These are phyloP conservation scores for Oryza coarctata DNA, from an alignment of 176 grass and related monocot genomes.

Conservation along the genomic window DNA sequence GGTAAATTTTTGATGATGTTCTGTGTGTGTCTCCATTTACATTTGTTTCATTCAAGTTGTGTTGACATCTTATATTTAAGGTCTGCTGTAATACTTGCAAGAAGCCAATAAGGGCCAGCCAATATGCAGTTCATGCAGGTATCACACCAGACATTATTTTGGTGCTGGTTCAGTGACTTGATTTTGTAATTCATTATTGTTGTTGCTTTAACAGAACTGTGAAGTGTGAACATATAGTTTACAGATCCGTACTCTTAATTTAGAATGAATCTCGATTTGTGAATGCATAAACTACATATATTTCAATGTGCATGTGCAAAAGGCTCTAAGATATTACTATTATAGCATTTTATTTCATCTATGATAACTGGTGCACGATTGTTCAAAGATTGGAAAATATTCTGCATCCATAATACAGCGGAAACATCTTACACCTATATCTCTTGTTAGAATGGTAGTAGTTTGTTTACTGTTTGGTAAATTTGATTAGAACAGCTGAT, in stretches of 20 bases:
- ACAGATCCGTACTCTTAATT: conserved; percentile 6
- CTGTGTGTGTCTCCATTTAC: conserved; percentile 28
- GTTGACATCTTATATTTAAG: conserved; percentile 56
- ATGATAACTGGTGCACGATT: not conserved
- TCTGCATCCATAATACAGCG: not conserved
- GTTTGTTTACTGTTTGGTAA: conserved; percentile 7
- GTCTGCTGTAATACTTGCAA: conserved; percentile 86
- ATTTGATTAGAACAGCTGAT: not conserved
- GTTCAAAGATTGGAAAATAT: not conserved
- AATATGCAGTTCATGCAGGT: conserved; percentile 96
- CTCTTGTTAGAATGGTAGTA: not conserved
- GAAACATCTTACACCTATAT: not conserved
- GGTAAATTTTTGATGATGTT: conserved; percentile 58
- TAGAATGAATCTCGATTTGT: not conserved
- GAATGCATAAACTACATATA: not conserved
- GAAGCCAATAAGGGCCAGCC: conserved; percentile 92
- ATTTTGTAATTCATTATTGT: not conserved
- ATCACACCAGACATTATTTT: conserved; percentile 9
- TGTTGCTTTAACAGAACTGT: not conserved
- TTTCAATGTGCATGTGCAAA: conserved; percentile 2
- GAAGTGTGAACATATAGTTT: not conserved
- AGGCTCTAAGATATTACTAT: not conserved
- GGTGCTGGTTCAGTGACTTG: not conserved
- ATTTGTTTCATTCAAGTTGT: conserved; percentile 19
- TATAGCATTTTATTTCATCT: conserved; percentile 28